phyloP scores from a whole-genome alignment of 2,329 filamentous ascomycete genomes.

The Aureobasidium sp. region DNA sequence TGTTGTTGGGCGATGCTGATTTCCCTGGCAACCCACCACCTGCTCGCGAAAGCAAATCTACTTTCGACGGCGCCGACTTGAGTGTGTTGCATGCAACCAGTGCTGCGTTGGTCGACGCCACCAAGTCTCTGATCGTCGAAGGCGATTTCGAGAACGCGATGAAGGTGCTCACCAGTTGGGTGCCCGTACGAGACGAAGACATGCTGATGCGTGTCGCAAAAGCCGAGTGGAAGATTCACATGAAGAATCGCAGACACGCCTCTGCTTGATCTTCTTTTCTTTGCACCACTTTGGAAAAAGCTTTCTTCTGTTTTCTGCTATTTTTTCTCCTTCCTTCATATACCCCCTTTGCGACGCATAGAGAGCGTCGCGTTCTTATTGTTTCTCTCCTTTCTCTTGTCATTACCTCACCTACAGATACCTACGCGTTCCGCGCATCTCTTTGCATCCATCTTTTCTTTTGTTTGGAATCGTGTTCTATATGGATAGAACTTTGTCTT shows the following conservation, averaged over 20 bases:
- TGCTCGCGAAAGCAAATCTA: conserved; percentile 1
- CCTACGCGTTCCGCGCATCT: background rate
- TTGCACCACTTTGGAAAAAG: background rate
- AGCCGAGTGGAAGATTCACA: conserved; percentile 71
- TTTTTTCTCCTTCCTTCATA: background rate
- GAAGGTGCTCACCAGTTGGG: conserved; percentile 91
- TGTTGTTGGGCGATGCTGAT: conserved; percentile 72
- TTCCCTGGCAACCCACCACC: conserved; percentile 7
- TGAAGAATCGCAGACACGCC: conserved; percentile 31
- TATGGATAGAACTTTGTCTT: background rate
- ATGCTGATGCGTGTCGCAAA: conserved; percentile 82
- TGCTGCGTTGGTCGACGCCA: conserved; percentile 82
- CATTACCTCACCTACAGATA: background rate
- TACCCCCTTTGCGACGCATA: background rate
- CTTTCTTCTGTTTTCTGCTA: background rate
- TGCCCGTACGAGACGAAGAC: conserved; percentile 90
- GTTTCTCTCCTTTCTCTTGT: background rate
- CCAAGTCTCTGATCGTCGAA: conserved; percentile 77
- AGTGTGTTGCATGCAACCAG: conserved; percentile 85
- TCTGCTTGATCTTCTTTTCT: background rate
- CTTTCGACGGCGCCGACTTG: conserved; percentile 54
- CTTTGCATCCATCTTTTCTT: background rate
- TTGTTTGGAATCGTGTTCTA: background rate
- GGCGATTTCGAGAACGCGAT: conserved; percentile 97
- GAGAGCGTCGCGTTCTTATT: background rate